Evolutionary conservation across 495 filamentous ascomycete species (phyloP).

Genomic region (Hypomontagnella monticulosa): DNA sequence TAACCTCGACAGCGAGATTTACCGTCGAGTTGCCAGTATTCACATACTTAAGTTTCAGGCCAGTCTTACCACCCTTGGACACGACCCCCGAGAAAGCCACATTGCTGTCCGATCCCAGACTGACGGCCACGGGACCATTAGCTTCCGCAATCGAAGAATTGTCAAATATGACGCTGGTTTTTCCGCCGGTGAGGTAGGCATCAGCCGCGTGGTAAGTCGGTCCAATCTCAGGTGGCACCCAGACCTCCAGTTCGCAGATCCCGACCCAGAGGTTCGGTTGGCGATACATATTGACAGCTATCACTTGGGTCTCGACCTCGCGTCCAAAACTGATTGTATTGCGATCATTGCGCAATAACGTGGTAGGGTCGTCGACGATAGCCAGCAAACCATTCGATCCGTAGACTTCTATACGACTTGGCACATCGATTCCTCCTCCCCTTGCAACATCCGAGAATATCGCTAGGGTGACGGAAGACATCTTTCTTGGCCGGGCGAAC

Average conservation of each 20-base stretch:
- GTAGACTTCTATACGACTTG: constrained; percentile 50
- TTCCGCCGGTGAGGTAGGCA: constrained; percentile 44
- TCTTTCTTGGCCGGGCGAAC: constrained; percentile 51
- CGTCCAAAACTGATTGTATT: constrained; percentile 51
- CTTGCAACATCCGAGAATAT: constrained; percentile 50
- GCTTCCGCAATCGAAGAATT: constrained; percentile 35
- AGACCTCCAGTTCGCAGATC: constrained; percentile 52
- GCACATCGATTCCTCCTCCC: constrained; percentile 51
- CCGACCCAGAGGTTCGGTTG: constrained; percentile 42
- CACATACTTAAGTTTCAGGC: constrained; percentile 38
- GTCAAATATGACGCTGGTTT: constrained; percentile 44
- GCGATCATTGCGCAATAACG: constrained; percentile 50
- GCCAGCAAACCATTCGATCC: constrained; percentile 45
- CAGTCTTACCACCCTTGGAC: constrained; percentile 22
- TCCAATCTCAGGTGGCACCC: constrained; percentile 39
- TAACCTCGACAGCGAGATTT: constrained; percentile 40
- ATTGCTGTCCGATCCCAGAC: constrained; percentile 36
- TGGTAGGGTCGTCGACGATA: constrained; percentile 34
- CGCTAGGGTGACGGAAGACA: constrained; percentile 53
- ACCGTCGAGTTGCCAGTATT: constrained; percentile 30
- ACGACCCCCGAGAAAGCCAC: constrained; percentile 48
- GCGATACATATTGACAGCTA: constrained; percentile 48
- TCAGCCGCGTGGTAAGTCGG: constrained; percentile 46
- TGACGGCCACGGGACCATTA: constrained; percentile 50
- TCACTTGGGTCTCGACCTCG: constrained; percentile 40